Conservation (phyloP, 441 rosid genomes). For the Erodium trifolium region DNA sequence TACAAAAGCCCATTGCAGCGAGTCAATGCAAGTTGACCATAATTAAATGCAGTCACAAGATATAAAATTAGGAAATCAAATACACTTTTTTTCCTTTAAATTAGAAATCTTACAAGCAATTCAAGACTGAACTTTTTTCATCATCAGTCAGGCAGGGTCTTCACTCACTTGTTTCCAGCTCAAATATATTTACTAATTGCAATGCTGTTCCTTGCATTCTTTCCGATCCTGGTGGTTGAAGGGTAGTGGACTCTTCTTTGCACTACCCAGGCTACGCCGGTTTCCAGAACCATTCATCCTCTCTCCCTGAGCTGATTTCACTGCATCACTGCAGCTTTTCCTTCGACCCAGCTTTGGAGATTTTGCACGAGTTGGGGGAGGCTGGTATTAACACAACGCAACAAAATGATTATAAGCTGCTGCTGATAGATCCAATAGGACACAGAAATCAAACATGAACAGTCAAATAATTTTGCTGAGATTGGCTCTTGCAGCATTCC, state of each 20-base stretch:
- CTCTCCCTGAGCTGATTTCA: slow-evolving; percentile 31
- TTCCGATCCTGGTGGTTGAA: slow-evolving; percentile 17
- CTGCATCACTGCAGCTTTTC: slow-evolving; percentile 46
- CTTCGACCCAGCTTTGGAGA: slow-evolving; percentile 87
- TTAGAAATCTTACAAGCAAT: slow-evolving; percentile 19
- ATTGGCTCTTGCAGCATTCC: not conserved
- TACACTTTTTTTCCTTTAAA: not conserved
- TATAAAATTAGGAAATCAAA: not conserved
- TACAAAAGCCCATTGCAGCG: not conserved
- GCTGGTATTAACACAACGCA: slow-evolving; percentile 34
- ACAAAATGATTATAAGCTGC: not conserved
- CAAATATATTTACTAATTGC: slow-evolving; percentile 15
- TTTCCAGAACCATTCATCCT: slow-evolving; percentile 28
- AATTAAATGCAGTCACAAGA: slow-evolving; percentile 2
- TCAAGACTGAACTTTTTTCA: slow-evolving; percentile 29
- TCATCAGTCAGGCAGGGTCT: slow-evolving; percentile 22
- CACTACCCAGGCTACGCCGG: slow-evolving; percentile 27
- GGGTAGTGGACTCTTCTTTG: slow-evolving; percentile 23
- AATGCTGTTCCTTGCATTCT: slow-evolving; percentile 14
- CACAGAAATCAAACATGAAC: not conserved
- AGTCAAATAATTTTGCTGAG: not conserved
- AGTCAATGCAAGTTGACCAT: not conserved
- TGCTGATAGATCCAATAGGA: not conserved
- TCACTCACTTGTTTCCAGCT: not conserved
- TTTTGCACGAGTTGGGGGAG: slow-evolving; percentile 91